Evolutionary conservation across 2,329 filamentous ascomycete species (phyloP).

Genomic region (Calonectria pseudoturangicola): DNA sequence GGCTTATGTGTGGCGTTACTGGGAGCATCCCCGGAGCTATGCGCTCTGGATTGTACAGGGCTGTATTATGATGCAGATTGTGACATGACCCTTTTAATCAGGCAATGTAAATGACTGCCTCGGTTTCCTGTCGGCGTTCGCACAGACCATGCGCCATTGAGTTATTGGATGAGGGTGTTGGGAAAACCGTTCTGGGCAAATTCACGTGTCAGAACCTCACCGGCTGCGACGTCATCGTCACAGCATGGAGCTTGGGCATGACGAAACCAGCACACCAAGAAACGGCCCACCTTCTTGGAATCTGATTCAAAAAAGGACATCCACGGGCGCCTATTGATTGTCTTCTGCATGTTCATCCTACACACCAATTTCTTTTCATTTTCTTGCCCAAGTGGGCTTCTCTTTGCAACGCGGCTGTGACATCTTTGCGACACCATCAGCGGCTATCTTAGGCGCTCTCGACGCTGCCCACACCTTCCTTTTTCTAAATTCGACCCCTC

Average conservation of each 20-base stretch:
- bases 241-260: slow-evolving; percentile 38
- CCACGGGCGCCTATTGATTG: slow-evolving; percentile 41
- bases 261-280: slow-evolving; percentile 36
- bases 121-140: slow-evolving; percentile 16
- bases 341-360: slow-evolving; percentile 43
- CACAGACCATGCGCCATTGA: slow-evolving; percentile 33
- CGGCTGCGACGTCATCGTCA: slow-evolving; percentile 42
- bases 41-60: slow-evolving; percentile 1
- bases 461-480: slow-evolving; percentile 37
- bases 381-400: slow-evolving; percentile 9
- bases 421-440: slow-evolving; percentile 33
- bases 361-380: slow-evolving; percentile 32
- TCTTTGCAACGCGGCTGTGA: slow-evolving; percentile 39
- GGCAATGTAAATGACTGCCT: slow-evolving; percentile 30
- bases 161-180: slow-evolving; percentile 4
- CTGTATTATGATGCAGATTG: slow-evolving; percentile 21
- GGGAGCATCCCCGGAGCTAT: slow-evolving; percentile 15
- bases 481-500: slow-evolving; percentile 40
- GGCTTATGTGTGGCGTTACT: slow-evolving; percentile 8
- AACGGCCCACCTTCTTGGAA: slow-evolving; percentile 47
- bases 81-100: slow-evolving; percentile 6
- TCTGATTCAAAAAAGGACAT: slow-evolving; percentile 32
- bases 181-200: slow-evolving; percentile 41
- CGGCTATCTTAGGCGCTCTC: slow-evolving; percentile 19
- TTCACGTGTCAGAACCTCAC: slow-evolving; percentile 52